Evolutionary conservation across 441 rosid species (phyloP), one percentile per base, ranked within the genome.

Genomic region (Theobroma grandiflorum): DNA sequence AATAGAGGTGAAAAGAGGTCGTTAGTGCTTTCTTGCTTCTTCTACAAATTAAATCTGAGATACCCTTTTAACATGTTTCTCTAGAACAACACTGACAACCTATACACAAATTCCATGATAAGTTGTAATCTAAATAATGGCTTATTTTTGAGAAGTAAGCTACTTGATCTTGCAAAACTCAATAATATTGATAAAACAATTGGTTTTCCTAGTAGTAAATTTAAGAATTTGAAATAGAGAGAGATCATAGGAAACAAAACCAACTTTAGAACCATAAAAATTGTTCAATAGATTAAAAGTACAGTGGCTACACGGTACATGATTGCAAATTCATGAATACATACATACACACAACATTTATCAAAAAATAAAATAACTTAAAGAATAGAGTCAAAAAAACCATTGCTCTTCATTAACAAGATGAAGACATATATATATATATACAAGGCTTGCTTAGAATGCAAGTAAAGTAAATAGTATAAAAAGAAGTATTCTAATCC

Each of bases 101-200:
- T 79, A 87, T 78, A 82, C 45, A 84, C 53, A 79, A 82, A 84
- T 80, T 77, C 49, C 81, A 75, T 63, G 26, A 67, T 79, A 72
- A 82, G 79, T 73, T 67, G 74, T 57, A 79, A 79, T 33, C 66
- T 64, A 57, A 74, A 58, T 47, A 81, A 69, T 72, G 50, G 58
- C 45, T 63, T 2, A 52, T 58, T 59, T 80, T 78, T 38, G 73
- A 45, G 65, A 75, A 76, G 80, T 86, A 88, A 84, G 87, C 55
- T 75, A 77, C 84, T 89, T 80, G 85, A 73, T 85, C 87, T 88
- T 86, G 90, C 88, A 89, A 83, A 84, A 82, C 84, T 80, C 63
- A n/a, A 40, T 43, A 53, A 62, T 26, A 37, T 35, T 15, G 4
- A 64, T 81, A 74, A 76, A 79, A 66, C 37, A 45, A 57, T 33